Evolutionary conservation across 2,329 filamentous ascomycete species (phyloP).

Genomic region (Aspergillus sp.): DNA sequence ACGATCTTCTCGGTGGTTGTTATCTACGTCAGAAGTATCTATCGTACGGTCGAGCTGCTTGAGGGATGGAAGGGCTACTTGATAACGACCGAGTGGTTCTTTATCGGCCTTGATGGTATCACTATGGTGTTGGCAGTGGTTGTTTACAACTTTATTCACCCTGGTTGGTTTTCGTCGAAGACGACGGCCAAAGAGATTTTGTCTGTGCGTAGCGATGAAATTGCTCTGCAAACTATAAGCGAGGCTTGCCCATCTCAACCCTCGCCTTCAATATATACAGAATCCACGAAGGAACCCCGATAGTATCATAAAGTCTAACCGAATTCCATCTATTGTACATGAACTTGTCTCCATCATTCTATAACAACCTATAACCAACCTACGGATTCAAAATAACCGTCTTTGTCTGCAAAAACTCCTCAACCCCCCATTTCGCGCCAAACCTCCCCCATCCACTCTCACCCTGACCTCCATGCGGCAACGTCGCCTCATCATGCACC

Average conservation of each 20-base stretch:
- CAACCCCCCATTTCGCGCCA: conserved; percentile 48
- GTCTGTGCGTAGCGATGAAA: neutral
- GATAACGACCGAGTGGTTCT: conserved; percentile 51
- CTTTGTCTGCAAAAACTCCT: conserved; percentile 62
- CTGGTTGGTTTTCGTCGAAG: conserved; percentile 39
- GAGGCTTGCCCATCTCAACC: no score
- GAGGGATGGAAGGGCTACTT: conserved; percentile 53
- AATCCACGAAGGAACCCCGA: no score
- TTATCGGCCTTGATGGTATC: conserved; percentile 50
- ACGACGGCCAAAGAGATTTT: neutral
- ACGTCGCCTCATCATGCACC: conserved; percentile 31
- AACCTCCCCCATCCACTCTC: conserved; percentile 61
- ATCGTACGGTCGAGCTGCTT: conserved; percentile 51
- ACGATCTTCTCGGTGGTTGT: conserved; percentile 44
- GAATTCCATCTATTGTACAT: no score
- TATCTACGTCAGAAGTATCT: conserved; percentile 51
- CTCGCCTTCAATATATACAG: no score
- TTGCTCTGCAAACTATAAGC: neutral
- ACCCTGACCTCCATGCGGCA: conserved; percentile 65
- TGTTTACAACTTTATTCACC: conserved; percentile 48
- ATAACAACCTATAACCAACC: no score
- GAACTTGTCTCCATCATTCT: no score
- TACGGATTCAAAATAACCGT: conserved; percentile 52
- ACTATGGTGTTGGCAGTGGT: conserved; percentile 50
- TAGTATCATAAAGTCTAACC: no score